These are phyloP conservation scores for Amphichorda felina DNA, from an alignment of 2,329 filamentous ascomycete genomes.

Conservation along the genomic window DNA sequence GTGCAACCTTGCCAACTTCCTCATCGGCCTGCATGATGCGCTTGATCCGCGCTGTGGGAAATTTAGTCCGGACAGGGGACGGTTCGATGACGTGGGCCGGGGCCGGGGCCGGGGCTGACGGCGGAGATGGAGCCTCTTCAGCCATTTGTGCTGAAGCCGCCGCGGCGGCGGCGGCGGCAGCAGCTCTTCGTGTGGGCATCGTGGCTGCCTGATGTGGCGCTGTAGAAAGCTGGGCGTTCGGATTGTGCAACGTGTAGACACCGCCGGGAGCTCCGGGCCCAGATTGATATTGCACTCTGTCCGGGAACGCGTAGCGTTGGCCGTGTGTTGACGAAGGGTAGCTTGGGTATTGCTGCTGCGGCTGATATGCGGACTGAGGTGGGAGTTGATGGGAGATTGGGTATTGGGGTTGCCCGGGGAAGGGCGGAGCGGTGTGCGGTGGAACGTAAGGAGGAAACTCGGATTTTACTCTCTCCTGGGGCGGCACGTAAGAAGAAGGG, in stretches of 20 bases:
- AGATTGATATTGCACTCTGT: conserved; percentile 1
- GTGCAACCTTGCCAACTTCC: conserved; percentile 94
- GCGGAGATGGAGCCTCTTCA: not conserved
- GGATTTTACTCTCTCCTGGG: conserved; percentile 5
- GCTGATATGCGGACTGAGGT: conserved; percentile 7
- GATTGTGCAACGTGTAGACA: not conserved
- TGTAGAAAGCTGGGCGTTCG: not conserved
- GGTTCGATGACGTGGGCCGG: conserved; percentile 28
- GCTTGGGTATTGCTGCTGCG: conserved; percentile 6
- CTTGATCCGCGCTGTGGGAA: conserved; percentile 95
- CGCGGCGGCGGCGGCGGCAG: not conserved
- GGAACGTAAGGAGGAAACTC: conserved; percentile 10
- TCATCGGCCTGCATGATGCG: conserved; percentile 99
- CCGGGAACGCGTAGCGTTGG: conserved; percentile 1
- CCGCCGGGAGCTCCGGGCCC: not conserved
- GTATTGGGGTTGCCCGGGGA: conserved; percentile 8
- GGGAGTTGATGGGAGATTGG: conserved; percentile 7
- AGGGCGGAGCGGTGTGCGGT: conserved; percentile 6
- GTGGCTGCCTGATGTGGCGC: conserved; percentile 2
- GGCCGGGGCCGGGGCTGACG: not conserved
- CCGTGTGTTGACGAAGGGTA: conserved; percentile 2
- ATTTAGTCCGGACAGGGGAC: conserved; percentile 84
- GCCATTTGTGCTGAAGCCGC: conserved; percentile 2
- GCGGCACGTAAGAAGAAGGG: not conserved
- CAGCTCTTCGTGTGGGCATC: conserved; percentile 1